phyloP scores from a whole-genome alignment of 2,329 filamentous ascomycete species.

The Volutella citrinella region DNA sequence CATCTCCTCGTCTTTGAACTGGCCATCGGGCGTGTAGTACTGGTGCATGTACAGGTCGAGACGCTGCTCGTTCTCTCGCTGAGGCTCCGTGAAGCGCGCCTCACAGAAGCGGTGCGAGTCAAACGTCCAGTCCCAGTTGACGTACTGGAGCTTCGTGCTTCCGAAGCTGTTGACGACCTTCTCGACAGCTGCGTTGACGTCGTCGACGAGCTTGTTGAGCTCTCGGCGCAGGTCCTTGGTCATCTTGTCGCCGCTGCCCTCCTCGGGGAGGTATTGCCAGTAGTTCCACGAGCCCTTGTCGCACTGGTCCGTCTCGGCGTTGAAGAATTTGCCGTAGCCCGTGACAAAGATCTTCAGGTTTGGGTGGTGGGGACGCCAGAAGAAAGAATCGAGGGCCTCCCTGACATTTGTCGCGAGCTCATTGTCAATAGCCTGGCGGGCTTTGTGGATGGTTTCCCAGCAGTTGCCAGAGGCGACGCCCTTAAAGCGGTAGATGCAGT shows the following conservation, averaged over 20 bases:
- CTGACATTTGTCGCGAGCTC: neutral
- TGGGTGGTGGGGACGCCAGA: neutral
- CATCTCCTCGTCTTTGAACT: neutral
- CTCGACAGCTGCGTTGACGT: neutral
- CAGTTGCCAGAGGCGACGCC: slow-evolving; percentile 1
- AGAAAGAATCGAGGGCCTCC: neutral
- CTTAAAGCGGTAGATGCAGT: slow-evolving; percentile 6
- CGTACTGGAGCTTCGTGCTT: neutral
- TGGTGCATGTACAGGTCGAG: neutral
- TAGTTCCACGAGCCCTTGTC: slow-evolving; percentile 8
- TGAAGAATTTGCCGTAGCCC: neutral
- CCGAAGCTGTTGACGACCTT: neutral
- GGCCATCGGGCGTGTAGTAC: neutral
- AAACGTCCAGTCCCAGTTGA: neutral
- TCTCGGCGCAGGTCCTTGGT: neutral
- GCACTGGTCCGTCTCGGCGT: too few relatives aligned
- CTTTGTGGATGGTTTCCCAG: neutral
- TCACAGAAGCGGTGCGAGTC: neutral
- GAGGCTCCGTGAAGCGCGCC: neutral
- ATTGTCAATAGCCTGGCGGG: neutral
- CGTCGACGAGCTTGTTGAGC: slow-evolving; percentile 2
- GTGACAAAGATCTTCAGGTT: neutral
- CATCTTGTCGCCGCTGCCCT: slow-evolving; percentile 3
- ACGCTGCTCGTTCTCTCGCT: neutral
- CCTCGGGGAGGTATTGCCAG: slow-evolving; percentile 4